Base-by-base conservation (phyloP, 2,329 filamentous ascomycete genomes). In the Exophiala sp. region DNA sequence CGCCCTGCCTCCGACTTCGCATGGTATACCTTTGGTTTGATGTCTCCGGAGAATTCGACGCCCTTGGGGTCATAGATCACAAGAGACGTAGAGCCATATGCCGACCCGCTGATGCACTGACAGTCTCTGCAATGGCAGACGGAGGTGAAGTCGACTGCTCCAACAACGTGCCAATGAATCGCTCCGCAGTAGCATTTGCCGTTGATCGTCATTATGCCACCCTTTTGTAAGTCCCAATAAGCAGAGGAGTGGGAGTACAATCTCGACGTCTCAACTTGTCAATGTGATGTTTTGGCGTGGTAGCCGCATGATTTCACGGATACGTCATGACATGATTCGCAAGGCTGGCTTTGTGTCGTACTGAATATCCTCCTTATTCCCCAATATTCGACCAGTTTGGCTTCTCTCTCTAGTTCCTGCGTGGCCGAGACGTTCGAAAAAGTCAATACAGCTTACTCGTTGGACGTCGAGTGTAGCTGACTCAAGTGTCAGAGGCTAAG, bases 291-390 rank as follows among this genome's bases (percentile, higher is more conserved):
- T 38, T 38, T 16, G 35, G 7, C 7, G 24, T 29, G 24, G 24
- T 4, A 29, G 5, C 35, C 10, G 11, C 35, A 38, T 38, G 35
- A 38, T 38, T 38, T 38, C 35, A 38, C 35, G 14, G 35, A 38
- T 38, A 38, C 35, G 35, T 38, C 35, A 38, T 38, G 35, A 38
- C 14, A 12, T 16, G 11, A 1, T 12, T 12, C 11, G 14, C 5
- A 11, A 38, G 35, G 14, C 35, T 38, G 35, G 10, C 35, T 38
- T 11, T 16, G 11, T 10, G 10, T 12, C 35, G 11, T 16, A 10
- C 4, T 12, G 5, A 38, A 5, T 2, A 38, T 38, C 10, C n/a
- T 29, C 39, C 76, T 46, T 29, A 29, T 8, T 29, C 24, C 24
- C 7, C 7, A 18, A 18, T 18, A 3, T 18, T 18, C 16, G 16